These are phyloP conservation scores for Mycena indigotica DNA, from an alignment of 768 basidiomycete genomes.

Conservation along the genomic window DNA sequence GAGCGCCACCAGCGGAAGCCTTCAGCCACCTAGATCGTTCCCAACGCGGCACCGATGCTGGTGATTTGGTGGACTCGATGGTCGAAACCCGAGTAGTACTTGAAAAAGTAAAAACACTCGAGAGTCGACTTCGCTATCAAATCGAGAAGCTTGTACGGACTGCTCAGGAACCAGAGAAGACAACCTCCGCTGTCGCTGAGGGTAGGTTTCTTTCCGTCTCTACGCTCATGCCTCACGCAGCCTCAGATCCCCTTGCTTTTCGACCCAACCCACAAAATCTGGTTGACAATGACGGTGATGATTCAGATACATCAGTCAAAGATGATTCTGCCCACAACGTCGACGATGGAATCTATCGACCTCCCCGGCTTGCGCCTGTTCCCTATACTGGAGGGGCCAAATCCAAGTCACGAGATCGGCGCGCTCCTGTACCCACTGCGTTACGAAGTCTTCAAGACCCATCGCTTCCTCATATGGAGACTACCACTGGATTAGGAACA, in stretches of 20 bases:
- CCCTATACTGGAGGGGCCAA: conserved; percentile 66
- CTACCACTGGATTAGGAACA: conserved; percentile 71
- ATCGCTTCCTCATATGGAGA: conserved; percentile 64
- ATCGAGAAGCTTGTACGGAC: conserved; percentile 89
- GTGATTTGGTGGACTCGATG: conserved; percentile 79
- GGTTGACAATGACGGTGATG: conserved; percentile 42
- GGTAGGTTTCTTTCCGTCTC: conserved; percentile 63
- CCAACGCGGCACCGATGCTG: conserved; percentile 57
- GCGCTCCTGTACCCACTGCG: conserved; percentile 56
- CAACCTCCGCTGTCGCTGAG: conserved; percentile 44
- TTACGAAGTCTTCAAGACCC: conserved; percentile 57
- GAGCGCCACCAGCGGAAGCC: conserved; percentile 48
- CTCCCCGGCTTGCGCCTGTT: conserved; percentile 86
- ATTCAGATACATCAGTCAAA: conserved; percentile 30
- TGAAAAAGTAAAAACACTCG: conserved; percentile 85
- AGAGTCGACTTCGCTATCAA: conserved; percentile 89
- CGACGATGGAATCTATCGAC: conserved; percentile 67
- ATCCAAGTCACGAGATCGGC: conserved; percentile 52
- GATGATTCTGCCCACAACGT: conserved; percentile 21
- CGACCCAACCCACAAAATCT: conserved; percentile 86
- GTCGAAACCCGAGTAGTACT: conserved; percentile 80
- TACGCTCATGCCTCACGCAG: too few species aligned
- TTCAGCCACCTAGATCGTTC: conserved; percentile 58
- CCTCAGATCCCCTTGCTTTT: conserved; percentile 92
- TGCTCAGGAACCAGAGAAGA: conserved; percentile 61